Evolutionary conservation across 2,329 filamentous ascomycete species (phyloP), one percentile per base, ranked within the genome.

Genomic region (Aspergillus cejpii): DNA sequence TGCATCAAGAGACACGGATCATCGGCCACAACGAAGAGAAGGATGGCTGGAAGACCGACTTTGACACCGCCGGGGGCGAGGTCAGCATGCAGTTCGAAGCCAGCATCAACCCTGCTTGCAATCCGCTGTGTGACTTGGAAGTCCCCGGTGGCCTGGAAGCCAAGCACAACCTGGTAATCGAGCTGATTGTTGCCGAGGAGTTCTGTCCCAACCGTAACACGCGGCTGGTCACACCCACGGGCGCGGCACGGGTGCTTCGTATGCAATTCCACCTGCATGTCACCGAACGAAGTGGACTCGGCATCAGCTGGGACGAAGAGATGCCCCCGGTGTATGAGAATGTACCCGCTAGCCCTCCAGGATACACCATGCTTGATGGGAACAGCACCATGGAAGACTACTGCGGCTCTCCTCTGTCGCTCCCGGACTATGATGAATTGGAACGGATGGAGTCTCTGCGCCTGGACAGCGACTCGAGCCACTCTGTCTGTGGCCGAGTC

Each of bases 281-380:
- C 44, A 96, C 90, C 3, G 85, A 94, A 69, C 80, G 87, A 48
- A 79, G 80, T 15, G 91, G 91, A 14, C 78, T 95, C 63, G 90
- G 91, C 40, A 90, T 98, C 58, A 87, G 85, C 56, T 98, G 92
- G 91, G 91, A 97, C 57, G 91, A 96, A 68, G 91, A 98, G 72
- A 83, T 87, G 60, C 91, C 91, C 10, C 91, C 91, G 1, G 80
- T 94, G 55, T 98, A 98, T 69, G 85, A 92, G 67, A 88, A 97
- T 62, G 89, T 97, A 33, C 90, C 91, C 1, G 83, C 81, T 2
- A 88, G 84, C 58, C 91, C 91, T 39, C 91, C 91, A 0, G 76
- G 74, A 5, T 90, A 90, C 67, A 71, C 62, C 15, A 65, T 59
- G 47, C 56, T 65, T 10, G 62, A 66, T 42, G 61, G 58, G 15